Evolutionary conservation across 73 alveolate genomes (phyloP).

Genomic region (Paramecium caudatum): DNA sequence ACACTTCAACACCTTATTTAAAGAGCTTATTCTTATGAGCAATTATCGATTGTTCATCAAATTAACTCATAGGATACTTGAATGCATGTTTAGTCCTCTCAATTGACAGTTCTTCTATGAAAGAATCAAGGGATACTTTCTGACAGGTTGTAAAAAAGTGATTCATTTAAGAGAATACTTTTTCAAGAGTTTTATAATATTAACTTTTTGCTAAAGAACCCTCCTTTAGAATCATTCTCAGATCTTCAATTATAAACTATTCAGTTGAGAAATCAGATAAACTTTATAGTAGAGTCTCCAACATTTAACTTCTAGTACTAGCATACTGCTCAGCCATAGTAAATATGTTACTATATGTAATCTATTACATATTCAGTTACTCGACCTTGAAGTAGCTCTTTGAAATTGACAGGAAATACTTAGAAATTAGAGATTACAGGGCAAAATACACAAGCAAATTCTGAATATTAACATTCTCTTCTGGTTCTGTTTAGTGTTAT

Average conservation of each 20-base stretch:
- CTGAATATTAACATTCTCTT: background rate
- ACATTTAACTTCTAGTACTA: slow-evolving; percentile 9
- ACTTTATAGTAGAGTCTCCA: background rate
- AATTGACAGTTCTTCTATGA: background rate
- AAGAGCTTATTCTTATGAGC: background rate
- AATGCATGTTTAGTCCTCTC: slow-evolving; percentile 46
- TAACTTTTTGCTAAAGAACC: slow-evolving; percentile 12
- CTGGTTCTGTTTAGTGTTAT: background rate
- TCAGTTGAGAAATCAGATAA: slow-evolving; percentile 55
- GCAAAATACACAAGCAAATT: background rate
- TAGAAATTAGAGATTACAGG: background rate
- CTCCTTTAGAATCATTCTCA: slow-evolving; percentile 41
- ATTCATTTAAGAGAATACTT: background rate
- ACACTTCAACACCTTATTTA: slow-evolving; percentile 57
- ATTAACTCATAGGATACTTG: slow-evolving; percentile 26
- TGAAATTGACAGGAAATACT: slow-evolving; percentile 1
- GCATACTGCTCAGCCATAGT: slow-evolving; percentile 43
- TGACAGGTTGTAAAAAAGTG: background rate
- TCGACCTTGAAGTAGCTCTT: slow-evolving; percentile 18
- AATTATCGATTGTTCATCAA: background rate
- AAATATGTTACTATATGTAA: slow-evolving; percentile 22
- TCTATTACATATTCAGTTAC: background rate
- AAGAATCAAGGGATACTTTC: background rate
- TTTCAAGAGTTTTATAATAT: slow-evolving; percentile 22
- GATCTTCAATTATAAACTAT: slow-evolving; percentile 35